Base-by-base conservation (phyloP, 2,329 filamentous ascomycete genomes). In the Cryoendolithus antarcticus region DNA sequence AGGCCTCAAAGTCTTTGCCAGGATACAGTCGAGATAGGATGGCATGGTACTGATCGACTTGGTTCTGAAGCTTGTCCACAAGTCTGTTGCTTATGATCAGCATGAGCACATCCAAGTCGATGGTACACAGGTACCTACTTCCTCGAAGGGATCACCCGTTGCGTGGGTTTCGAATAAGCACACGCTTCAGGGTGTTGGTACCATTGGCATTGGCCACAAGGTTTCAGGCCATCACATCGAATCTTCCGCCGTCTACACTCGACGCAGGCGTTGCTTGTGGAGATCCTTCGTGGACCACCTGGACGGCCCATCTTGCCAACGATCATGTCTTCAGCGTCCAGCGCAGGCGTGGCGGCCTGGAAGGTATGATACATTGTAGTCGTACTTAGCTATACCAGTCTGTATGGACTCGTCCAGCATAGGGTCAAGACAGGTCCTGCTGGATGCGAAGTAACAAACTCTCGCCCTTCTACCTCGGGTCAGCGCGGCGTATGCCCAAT, bases 211-310 rank as follows among this genome's bases (percentile, higher is more conserved):
- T 86, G 83, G 30, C 82, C 81, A 55, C 84, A 91, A 8, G 84
- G 84, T 54, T 85, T 80, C 48, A 80, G 74, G 39, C 84, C 84
- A 63, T 88, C 82, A 55, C 84, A 91, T 46, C 84, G 79, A 40
- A 89, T 89, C 61, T 89, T 91, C 45, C 83, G 74, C 49, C 83
- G 72, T 55, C 86, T 79, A 63, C 83, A 86, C 51, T 83, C 80
- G 35, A 81, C 77, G 57, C 81, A 86, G 30, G 81, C 81, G 53
- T 81, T 67, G 50, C 58, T 66, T 3, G 65, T 69, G 4, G 65
- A 67, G 34, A 67, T 67, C 4, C 65, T 58, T 29, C 63, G 53
- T 13, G 63, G 63, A 31, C 57, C 61, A 13, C 56, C 49, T 10
- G 56, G 50, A 6, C 56, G 58, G 39, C 52, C 49, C 39, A 54